These are phyloP conservation scores for Cyclotella choctawhatcheeana DNA, from an alignment of 108 stramenopile genomes.

Conservation along the genomic window DNA sequence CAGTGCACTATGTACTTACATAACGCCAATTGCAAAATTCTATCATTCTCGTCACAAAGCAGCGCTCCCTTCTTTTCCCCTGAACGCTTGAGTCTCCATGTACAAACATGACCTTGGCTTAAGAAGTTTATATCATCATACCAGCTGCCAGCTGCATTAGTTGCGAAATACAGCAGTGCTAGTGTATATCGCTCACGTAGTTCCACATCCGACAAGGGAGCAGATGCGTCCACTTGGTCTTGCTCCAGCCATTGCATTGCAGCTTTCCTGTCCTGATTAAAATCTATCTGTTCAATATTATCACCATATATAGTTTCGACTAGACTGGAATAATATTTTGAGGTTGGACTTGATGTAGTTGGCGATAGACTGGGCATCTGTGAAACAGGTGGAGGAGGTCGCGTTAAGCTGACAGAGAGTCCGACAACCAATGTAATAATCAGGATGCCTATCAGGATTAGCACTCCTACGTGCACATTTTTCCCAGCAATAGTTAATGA, in stretches of 20 bases:
- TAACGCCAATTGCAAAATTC: slow-evolving; percentile 1
- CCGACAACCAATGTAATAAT: not conserved
- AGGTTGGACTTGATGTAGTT: not conserved
- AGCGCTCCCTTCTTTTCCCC: slow-evolving; percentile 14
- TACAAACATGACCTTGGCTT: slow-evolving; percentile 7
- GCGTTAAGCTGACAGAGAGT: slow-evolving; percentile 5
- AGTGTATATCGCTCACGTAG: slow-evolving; percentile 14
- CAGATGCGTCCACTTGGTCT: not conserved
- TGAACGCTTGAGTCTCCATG: slow-evolving; percentile 14
- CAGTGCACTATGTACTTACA: not conserved
- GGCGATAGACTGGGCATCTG: slow-evolving; percentile 1
- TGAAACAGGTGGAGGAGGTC: not conserved
- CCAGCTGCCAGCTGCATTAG: slow-evolving; percentile 3
- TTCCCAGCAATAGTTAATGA: slow-evolving; percentile 5
- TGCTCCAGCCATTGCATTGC: slow-evolving; percentile 11
- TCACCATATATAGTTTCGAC: slow-evolving; percentile 1
- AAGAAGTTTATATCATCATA: slow-evolving; percentile 8
- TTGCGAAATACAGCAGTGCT: slow-evolving; percentile 2
- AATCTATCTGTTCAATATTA: not conserved
- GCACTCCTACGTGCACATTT: slow-evolving; percentile 2
- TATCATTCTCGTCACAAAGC: not conserved
- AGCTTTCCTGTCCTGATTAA: not conserved
- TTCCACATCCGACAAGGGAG: not conserved
- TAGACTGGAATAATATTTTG: not conserved
- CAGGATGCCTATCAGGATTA: not conserved